Evolutionary conservation across 2,329 filamentous ascomycete species (phyloP).

Genomic region (Cladosporium sp.): DNA sequence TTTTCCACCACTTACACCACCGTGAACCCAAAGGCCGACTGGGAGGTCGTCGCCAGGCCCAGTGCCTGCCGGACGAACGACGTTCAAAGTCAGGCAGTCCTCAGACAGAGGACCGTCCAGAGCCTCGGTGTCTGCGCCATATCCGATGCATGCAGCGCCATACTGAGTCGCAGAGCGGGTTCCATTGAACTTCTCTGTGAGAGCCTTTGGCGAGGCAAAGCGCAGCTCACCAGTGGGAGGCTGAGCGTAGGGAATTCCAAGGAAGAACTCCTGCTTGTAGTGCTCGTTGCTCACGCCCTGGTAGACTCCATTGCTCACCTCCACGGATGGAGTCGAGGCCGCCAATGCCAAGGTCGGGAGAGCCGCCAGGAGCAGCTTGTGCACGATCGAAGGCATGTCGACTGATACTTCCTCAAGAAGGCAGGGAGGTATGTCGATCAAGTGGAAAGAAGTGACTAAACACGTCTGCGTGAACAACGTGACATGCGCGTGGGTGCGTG

Average conservation of each 20-base stretch:
- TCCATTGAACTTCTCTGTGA: conserved; percentile 6
- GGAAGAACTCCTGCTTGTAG: conserved; percentile 35
- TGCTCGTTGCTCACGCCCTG: conserved; percentile 12
- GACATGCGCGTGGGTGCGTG: too few relatives aligned
- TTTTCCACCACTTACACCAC: conserved; percentile 40
- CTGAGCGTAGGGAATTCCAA: conserved; percentile 34
- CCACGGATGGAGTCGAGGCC: conserved; percentile 4
- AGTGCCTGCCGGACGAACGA: conserved; percentile 42
- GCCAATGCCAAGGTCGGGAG: conserved; percentile 8
- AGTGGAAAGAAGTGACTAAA: conserved; percentile 1
- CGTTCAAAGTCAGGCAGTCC: conserved; percentile 57
- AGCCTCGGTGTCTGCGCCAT: conserved; percentile 14
- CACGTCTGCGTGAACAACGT: not conserved
- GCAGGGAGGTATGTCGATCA: conserved; percentile 5
- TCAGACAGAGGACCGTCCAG: conserved; percentile 32
- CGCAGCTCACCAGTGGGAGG: conserved; percentile 31
- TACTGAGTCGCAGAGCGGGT: conserved; percentile 25
- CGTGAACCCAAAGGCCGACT: conserved; percentile 57
- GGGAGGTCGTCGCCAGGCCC: conserved; percentile 42
- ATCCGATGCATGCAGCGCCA: conserved; percentile 31
- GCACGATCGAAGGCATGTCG: conserved; percentile 1
- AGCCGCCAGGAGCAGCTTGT: not conserved
- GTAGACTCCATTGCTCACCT: conserved; percentile 5
- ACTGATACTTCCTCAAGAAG: not conserved
- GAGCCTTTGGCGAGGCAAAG: conserved; percentile 23